Conservation (phyloP, 306 rosid species). For the Pueraria montana region DNA sequence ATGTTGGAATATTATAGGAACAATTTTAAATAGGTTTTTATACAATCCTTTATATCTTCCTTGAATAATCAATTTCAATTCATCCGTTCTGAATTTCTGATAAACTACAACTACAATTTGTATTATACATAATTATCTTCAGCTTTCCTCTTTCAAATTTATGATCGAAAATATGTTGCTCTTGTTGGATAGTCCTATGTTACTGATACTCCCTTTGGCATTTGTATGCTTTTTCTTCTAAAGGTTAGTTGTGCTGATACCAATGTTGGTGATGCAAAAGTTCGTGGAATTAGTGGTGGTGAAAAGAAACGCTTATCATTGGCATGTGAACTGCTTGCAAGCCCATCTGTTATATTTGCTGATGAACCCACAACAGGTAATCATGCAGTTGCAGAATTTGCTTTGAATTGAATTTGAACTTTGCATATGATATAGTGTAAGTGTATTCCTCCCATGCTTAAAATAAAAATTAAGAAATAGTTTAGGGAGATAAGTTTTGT, state of each 20-base stretch:
- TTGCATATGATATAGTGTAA: neutral
- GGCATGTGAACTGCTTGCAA: conserved; percentile 94
- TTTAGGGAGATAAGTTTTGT: conserved; percentile 22
- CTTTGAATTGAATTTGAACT: conserved; percentile 33
- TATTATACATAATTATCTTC: conserved; percentile 31
- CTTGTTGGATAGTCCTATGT: conserved; percentile 10
- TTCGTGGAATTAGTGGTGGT: conserved; percentile 92
- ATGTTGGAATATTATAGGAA: conserved; percentile 13
- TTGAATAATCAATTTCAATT: conserved; percentile 11
- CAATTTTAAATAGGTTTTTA: conserved; percentile 1
- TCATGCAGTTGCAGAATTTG: conserved; percentile 34
- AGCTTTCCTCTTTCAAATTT: conserved; percentile 38
- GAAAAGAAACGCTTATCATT: conserved; percentile 92
- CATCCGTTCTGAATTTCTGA: conserved; percentile 21
- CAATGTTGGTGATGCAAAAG: conserved; percentile 89
- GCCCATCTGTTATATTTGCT: conserved; percentile 93
- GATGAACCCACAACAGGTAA: conserved; percentile 98
- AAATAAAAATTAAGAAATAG: neutral
- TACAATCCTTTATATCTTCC: conserved; percentile 3
- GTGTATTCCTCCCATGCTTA: neutral
- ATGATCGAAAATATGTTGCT: conserved; percentile 37
- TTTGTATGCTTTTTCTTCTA: conserved; percentile 50
- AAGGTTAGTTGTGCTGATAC: conserved; percentile 94
- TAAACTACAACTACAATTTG: neutral
- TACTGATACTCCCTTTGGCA: conserved; percentile 40